Percentiles rank a stretch among this genome's conserved stretches.
Evolutionary conservation across 163 green algal species (phyloP).

Genomic region (Chlorella variabilis): DNA sequence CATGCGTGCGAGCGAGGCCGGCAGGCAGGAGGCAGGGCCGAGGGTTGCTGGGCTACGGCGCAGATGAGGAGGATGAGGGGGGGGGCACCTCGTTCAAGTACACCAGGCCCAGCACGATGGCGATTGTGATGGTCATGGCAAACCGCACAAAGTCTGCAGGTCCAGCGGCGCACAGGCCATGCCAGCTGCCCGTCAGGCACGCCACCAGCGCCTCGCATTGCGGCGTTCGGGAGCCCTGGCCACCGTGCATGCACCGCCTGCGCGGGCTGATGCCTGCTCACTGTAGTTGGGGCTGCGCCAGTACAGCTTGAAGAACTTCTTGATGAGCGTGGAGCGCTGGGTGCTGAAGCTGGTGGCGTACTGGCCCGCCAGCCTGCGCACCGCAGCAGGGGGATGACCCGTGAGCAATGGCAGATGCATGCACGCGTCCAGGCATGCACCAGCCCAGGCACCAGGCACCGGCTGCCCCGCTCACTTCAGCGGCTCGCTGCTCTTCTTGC

Average conservation of each 20-base stretch:
- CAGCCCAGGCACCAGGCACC: neutral
- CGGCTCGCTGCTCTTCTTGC: conserved; percentile 17
- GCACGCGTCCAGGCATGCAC: neutral
- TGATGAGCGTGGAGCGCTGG: conserved; percentile 47
- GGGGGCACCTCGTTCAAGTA: neutral
- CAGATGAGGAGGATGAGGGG: neutral
- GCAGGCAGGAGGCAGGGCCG: too few species aligned
- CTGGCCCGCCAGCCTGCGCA: conserved; percentile 32
- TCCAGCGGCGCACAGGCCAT: neutral
- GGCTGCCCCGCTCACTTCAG: conserved; percentile 23
- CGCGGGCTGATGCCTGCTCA: conserved; percentile 33
- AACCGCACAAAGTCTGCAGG: conserved; percentile 46
- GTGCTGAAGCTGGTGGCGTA: conserved; percentile 52
- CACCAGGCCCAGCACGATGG: conserved; percentile 20
- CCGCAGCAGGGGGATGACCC: neutral
- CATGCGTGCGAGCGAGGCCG: too few species aligned
- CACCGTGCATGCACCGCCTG: neutral
- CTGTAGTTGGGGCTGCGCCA: conserved; percentile 80
- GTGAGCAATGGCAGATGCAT: neutral
- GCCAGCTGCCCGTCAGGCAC: too few species aligned
- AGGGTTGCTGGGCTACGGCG: neutral
- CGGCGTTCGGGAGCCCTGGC: neutral
- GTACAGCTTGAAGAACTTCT: conserved; percentile 61
- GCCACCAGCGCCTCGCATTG: too few species aligned
- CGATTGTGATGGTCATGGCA: conserved; percentile 67